A percentile compares a stretch with the other conserved stretches of the same genome.
Conservation (phyloP, 192 early-diverging fungal species). For the Allomyces macrogynus region DNA sequence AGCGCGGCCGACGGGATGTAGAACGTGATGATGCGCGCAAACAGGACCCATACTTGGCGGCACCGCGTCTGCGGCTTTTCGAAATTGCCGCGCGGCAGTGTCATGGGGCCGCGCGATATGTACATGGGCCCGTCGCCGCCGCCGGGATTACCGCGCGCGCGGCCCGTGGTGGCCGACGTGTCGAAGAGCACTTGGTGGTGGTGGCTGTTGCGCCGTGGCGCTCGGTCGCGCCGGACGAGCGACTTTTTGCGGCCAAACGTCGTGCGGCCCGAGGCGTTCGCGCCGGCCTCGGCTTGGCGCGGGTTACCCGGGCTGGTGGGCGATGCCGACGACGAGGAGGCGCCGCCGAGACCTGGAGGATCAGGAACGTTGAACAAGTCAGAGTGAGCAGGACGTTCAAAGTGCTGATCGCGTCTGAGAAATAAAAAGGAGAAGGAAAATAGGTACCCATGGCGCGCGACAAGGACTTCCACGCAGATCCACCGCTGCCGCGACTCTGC, state of each 20-base stretch:
- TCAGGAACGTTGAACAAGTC: background rate
- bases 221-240: background rate
- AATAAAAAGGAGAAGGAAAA: background rate
- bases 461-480: background rate
- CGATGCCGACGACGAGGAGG: background rate
- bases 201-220: background rate
- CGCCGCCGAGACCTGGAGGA: no score
- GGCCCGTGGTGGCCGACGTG: background rate
- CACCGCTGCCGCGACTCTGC: background rate
- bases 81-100: background rate
- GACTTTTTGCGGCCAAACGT: background rate
- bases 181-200: no score
- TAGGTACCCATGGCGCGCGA: background rate
- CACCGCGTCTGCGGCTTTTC: no score
- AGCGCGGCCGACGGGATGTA: slow-evolving; percentile 19
- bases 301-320: background rate
- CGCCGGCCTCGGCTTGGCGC: background rate
- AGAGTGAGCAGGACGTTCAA: background rate
- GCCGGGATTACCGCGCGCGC: background rate
- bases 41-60: slow-evolving; percentile 19
- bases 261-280: background rate
- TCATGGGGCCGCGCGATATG: background rate
- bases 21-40: slow-evolving; percentile 31
- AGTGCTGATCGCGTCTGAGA: background rate
- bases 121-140: background rate